Conservation (phyloP, 2,329 filamentous ascomycete species). For the Monilinia fructigena region DNA sequence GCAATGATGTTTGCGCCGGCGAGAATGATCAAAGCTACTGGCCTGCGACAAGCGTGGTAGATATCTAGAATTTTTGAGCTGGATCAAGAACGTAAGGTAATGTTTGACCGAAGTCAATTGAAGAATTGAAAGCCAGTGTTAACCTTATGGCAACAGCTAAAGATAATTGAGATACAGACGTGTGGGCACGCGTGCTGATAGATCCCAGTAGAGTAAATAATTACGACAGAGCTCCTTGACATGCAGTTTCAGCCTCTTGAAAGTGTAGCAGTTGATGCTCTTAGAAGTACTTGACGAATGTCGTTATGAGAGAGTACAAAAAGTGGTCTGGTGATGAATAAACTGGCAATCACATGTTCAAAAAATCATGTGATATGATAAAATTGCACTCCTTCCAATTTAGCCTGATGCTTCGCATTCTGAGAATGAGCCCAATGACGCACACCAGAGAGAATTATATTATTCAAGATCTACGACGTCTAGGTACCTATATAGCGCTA, state of each 20-base stretch:
- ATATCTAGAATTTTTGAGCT: constrained; percentile 19
- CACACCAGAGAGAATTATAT: background rate
- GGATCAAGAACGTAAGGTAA: constrained; percentile 10
- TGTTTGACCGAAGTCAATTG: constrained; percentile 31
- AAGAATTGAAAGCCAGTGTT: constrained; percentile 15
- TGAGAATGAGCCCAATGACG: background rate
- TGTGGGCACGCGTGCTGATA: constrained; percentile 22
- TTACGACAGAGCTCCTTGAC: background rate
- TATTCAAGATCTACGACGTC: background rate
- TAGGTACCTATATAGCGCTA: constrained; percentile 36
- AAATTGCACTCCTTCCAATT: constrained; percentile 13
- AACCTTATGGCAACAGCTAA: background rate
- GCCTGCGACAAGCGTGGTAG: background rate
- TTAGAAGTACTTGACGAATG: constrained; percentile 3
- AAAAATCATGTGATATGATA: constrained; percentile 19
- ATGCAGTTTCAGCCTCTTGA: constrained; percentile 6
- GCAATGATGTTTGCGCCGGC: constrained; percentile 26
- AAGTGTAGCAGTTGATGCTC: constrained; percentile 14
- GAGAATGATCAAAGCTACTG: constrained; percentile 6
- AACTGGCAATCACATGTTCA: constrained; percentile 20
- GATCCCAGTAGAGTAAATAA: constrained; percentile 9
- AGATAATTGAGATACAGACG: constrained; percentile 13
- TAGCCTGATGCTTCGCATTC: background rate
- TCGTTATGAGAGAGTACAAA: constrained; percentile 21
- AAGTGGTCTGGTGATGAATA: constrained; percentile 23